Conservation (phyloP, 495 filamentous ascomycete species). For the Bacidia rubella region DNA sequence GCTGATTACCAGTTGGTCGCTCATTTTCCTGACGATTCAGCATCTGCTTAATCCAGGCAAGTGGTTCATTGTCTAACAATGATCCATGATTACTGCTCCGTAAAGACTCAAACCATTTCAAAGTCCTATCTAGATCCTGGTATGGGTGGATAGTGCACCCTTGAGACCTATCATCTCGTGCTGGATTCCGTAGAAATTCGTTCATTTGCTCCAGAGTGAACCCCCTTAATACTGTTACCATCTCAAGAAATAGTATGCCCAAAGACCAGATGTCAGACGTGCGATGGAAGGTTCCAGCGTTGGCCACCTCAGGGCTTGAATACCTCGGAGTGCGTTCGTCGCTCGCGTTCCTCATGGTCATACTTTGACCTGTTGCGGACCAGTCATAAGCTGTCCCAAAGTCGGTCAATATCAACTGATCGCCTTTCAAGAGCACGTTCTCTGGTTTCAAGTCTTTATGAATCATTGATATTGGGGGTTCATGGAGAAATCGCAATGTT, state of each 20-base stretch:
- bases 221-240: conserved; percentile 22
- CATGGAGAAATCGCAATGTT: conserved; percentile 27
- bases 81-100: background rate
- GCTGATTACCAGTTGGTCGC: conserved; percentile 8
- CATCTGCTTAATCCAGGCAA: conserved; percentile 11
- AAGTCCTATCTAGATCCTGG: conserved; percentile 1
- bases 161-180: background rate
- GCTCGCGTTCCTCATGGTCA: conserved; percentile 16
- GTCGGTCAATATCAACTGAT: conserved; percentile 26
- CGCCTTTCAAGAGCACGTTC: conserved; percentile 28
- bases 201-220: conserved; percentile 6
- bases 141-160: background rate
- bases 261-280: conserved; percentile 30
- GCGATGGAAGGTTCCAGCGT: conserved; percentile 14
- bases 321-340: conserved; percentile 18
- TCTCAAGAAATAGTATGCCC: conserved; percentile 31
- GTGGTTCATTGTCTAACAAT: conserved; percentile 9
- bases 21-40: background rate
- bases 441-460: conserved; percentile 34
- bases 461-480: conserved; percentile 5
- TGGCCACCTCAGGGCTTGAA: conserved; percentile 24
- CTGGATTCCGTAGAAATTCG: conserved; percentile 2
- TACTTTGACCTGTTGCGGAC: conserved; percentile 7
- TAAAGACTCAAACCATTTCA: conserved; percentile 9
- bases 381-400: conserved; percentile 29